A percentile compares a stretch with the other conserved stretches of the same genome.
phyloP scores from a whole-genome alignment of 2,329 filamentous ascomycete genomes.

The Microascus cirrosus region DNA sequence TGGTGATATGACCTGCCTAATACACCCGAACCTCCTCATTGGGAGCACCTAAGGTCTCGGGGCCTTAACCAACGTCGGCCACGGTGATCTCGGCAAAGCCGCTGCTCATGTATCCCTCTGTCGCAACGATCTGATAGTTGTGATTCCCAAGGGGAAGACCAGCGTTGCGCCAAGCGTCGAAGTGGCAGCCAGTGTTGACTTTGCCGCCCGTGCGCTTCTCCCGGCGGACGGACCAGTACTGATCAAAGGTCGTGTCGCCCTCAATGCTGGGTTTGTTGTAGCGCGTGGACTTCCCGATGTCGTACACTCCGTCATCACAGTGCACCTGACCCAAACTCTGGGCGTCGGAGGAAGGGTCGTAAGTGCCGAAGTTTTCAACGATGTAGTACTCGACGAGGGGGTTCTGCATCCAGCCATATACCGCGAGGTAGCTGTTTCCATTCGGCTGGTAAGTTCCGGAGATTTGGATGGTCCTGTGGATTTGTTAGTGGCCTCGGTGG shows the following conservation, averaged over 20 bases:
- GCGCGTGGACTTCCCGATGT: slow-evolving; percentile 21
- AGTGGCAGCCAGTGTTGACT: slow-evolving; percentile 37
- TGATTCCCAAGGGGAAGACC: slow-evolving; percentile 35
- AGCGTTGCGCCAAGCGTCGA: slow-evolving; percentile 37
- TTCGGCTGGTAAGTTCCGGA: slow-evolving; percentile 18
- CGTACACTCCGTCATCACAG: slow-evolving; percentile 24
- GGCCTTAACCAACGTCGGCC: slow-evolving; percentile 1
- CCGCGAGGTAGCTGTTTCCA: slow-evolving; percentile 21
- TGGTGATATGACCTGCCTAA: not conserved
- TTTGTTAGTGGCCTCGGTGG: not conserved
- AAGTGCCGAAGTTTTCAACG: slow-evolving; percentile 24
- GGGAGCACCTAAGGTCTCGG: no score
- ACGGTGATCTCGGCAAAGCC: slow-evolving; percentile 36
- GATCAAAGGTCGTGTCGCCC: slow-evolving; percentile 36
- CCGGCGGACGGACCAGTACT: slow-evolving; percentile 41
- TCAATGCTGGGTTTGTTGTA: slow-evolving; percentile 32
- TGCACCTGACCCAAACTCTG: slow-evolving; percentile 20
- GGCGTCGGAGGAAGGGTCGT: slow-evolving; percentile 21
- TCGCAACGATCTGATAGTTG: slow-evolving; percentile 45
- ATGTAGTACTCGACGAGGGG: slow-evolving; percentile 26
- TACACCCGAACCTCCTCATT: no score
- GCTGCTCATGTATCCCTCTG: slow-evolving; percentile 39
- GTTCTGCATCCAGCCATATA: slow-evolving; percentile 25
- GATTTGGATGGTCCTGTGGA: slow-evolving; percentile 14
- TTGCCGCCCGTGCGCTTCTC: slow-evolving; percentile 37